These are phyloP conservation scores for Penicillium hordei DNA, from an alignment of 2,329 filamentous ascomycete genomes.

Conservation along the genomic window DNA sequence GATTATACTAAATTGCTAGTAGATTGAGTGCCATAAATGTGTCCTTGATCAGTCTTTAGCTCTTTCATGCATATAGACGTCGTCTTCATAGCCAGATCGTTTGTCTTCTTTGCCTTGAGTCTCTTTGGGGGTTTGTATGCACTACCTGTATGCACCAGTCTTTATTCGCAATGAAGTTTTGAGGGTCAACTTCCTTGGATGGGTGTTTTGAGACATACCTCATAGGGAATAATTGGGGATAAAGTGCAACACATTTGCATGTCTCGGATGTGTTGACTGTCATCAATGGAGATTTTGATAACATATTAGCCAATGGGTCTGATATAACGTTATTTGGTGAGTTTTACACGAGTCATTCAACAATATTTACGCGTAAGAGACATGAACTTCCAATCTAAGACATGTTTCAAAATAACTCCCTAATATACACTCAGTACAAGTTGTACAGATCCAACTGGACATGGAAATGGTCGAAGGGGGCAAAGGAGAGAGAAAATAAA, in stretches of 20 bases:
- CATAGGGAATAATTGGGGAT: not conserved
- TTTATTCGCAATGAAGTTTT: not conserved
- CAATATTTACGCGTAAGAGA: not conserved
- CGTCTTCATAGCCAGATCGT: not conserved
- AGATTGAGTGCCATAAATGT: not conserved
- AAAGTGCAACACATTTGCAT: not conserved
- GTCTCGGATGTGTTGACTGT: not conserved
- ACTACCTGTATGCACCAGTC: not conserved
- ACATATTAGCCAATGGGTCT: not conserved
- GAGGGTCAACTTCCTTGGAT: not conserved
- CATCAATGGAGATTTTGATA: not conserved
- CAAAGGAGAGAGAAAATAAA: constrained; percentile 1
- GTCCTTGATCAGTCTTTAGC: not conserved
- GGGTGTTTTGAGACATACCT: not conserved
- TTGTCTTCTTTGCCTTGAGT: not conserved
- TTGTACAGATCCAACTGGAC: constrained; percentile 6
- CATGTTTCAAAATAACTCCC: constrained; percentile 13
- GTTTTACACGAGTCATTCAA: not conserved
- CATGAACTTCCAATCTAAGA: constrained; percentile 1
- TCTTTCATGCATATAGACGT: not conserved
- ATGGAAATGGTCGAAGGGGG: constrained; percentile 6
- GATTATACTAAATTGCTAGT: not conserved
- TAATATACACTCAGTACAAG: constrained; percentile 31
- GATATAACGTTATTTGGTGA: not conserved
- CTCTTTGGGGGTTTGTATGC: not conserved